These are phyloP conservation scores for Boletus smithii DNA, from an alignment of 1,284 basidiomycete species.

Conservation along the genomic window DNA sequence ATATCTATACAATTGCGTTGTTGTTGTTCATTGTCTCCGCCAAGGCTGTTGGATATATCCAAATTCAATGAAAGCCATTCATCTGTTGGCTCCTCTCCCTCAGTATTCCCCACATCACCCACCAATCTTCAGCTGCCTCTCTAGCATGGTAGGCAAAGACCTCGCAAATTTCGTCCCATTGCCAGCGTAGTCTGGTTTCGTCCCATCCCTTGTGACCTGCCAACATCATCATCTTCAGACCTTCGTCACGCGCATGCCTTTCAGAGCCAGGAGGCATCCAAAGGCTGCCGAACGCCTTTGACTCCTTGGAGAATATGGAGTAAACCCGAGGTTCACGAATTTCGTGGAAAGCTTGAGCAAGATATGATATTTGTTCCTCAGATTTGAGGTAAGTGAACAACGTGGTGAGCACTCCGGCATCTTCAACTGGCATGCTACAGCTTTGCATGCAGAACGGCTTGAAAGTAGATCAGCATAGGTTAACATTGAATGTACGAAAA, in stretches of 20 bases:
- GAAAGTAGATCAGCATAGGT: constrained; percentile 7
- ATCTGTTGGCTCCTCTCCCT: constrained; percentile 32
- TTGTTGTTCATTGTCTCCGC: constrained; percentile 4
- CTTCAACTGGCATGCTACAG: constrained; percentile 37
- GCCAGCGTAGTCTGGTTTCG: constrained; percentile 31
- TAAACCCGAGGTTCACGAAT: constrained; percentile 37
- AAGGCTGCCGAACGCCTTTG: constrained; percentile 20
- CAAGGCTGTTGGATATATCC: constrained; percentile 4
- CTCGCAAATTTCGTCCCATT: constrained; percentile 43
- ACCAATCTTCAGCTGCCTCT: constrained; percentile 48
- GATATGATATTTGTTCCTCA: constrained; percentile 38
- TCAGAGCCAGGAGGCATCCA: constrained; percentile 40
- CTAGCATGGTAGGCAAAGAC: constrained; percentile 45
- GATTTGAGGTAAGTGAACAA: constrained; percentile 43
- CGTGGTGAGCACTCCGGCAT: constrained; percentile 43
- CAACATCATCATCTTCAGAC: constrained; percentile 29
- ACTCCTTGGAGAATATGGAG: constrained; percentile 28
- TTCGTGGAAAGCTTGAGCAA: constrained; percentile 44
- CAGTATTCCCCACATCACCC: constrained; percentile 43
- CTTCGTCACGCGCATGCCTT: constrained; percentile 39
- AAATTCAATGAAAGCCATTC: constrained; percentile 8
- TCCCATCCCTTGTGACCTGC: constrained; percentile 34
- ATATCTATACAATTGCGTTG: constrained; percentile 8
- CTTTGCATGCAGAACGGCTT: constrained; percentile 38
- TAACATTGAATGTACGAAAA: neutral